Percentiles rank a stretch among this genome's conserved stretches.
phyloP scores from a whole-genome alignment of 2,329 filamentous ascomycete species.

The Coleophoma crateriformis region DNA sequence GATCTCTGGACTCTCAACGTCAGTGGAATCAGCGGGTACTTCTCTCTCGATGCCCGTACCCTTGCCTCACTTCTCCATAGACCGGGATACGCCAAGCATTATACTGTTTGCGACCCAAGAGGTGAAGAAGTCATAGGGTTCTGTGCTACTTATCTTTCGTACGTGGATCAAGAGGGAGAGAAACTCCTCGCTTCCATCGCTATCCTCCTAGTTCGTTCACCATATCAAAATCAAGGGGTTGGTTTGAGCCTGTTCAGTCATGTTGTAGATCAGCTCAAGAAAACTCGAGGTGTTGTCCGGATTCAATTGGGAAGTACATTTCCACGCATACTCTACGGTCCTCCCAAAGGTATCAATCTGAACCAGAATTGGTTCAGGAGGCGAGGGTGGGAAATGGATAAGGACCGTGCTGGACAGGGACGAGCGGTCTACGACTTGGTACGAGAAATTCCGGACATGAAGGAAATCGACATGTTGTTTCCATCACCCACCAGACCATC shows the following conservation, averaged over 20 bases:
- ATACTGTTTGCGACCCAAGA: constrained; percentile 44
- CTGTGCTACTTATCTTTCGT: constrained; percentile 55
- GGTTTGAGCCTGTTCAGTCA: constrained; percentile 47
- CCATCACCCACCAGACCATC: constrained; percentile 32
- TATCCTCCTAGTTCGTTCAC: constrained; percentile 43
- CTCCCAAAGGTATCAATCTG: constrained; percentile 34
- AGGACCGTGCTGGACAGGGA: constrained; percentile 38
- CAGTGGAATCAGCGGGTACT: constrained; percentile 25
- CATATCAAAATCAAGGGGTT: constrained; percentile 43
- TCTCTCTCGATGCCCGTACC: constrained; percentile 35
- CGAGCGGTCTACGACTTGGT: constrained; percentile 48
- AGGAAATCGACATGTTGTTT: constrained; percentile 27
- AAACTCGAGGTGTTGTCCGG: constrained; percentile 44
- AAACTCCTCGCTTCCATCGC: constrained; percentile 51
- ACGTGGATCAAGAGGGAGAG: constrained; percentile 45
- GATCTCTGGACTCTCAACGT: constrained; percentile 21
- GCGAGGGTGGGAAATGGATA: constrained; percentile 47
- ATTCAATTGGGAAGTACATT: constrained; percentile 54
- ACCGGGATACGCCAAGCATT: constrained; percentile 52
- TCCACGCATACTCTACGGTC: constrained; percentile 50
- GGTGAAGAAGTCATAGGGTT: constrained; percentile 45
- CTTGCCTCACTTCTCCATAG: constrained; percentile 44
- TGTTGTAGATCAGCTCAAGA: constrained; percentile 41
- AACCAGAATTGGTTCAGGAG: constrained; percentile 46
- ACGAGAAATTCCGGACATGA: constrained; percentile 36